Percentiles rank a stretch among this genome's conserved stretches.
Conservation (phyloP, 2,329 filamentous ascomycete genomes). For the Clonostachys byssicola region DNA sequence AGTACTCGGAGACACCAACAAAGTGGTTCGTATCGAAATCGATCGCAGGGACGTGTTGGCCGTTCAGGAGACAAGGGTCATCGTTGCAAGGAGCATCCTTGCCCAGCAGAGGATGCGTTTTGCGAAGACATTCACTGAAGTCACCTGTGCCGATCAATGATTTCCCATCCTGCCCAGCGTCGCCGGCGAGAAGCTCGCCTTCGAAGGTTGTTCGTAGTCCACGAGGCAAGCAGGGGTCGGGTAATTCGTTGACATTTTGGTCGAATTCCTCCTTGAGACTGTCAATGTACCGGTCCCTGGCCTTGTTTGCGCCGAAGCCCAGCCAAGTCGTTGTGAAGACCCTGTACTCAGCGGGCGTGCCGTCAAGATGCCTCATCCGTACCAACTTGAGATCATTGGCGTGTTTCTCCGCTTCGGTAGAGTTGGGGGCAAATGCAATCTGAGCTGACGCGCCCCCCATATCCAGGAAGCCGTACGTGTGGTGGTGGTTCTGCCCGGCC, state of each 20-base stretch:
- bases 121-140: conserved; percentile 79
- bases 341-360: conserved; percentile 71
- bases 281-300: conserved; percentile 79
- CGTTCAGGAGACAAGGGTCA: conserved; percentile 82
- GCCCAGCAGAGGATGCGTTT: conserved; percentile 80
- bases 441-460: conserved; percentile 98
- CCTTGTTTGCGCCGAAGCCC: conserved; percentile 94
- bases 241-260: conserved; percentile 60
- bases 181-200: conserved; percentile 49
- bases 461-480: conserved; percentile 95
- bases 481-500: conserved; percentile 59
- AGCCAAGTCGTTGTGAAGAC: conserved; percentile 97
- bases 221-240: conserved; percentile 85
- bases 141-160: conserved; percentile 77
- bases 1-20: conserved; percentile 95
- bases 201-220: conserved; percentile 71
- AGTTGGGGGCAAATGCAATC: conserved; percentile 94
- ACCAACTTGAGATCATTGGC: conserved; percentile 84
- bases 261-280: conserved; percentile 64
- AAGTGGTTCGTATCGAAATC: conserved; percentile 98
- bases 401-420: conserved; percentile 85
- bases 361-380: conserved; percentile 79
- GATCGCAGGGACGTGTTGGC: conserved; percentile 88
- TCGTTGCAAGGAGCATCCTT: conserved; percentile 84
- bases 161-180: conserved; percentile 17